Conservation (phyloP, 2,329 filamentous ascomycete species). For the Blastomyces percursus region DNA sequence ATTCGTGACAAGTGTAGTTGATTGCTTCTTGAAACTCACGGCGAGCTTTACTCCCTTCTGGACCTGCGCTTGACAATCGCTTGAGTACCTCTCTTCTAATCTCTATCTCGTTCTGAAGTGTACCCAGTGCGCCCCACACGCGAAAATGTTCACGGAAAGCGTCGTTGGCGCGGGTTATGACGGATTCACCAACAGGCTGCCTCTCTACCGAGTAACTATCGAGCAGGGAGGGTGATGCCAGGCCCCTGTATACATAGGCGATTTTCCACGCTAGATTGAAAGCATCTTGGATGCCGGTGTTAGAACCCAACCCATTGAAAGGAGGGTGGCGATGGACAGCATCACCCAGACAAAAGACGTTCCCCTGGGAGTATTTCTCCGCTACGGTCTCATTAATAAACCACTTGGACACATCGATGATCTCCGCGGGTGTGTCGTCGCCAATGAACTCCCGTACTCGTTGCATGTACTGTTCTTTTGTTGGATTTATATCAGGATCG, state of each 20-base stretch:
- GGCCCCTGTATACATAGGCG: slow-evolving; percentile 20
- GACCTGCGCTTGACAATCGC: slow-evolving; percentile 32
- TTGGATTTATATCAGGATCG: slow-evolving; percentile 30
- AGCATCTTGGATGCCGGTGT: slow-evolving; percentile 28
- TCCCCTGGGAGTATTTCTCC: slow-evolving; percentile 44
- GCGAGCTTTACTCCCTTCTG: slow-evolving; percentile 31
- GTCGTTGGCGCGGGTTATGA: slow-evolving; percentile 48
- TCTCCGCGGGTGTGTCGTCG: slow-evolving; percentile 42
- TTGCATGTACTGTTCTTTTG: slow-evolving; percentile 38
- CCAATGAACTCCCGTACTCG: slow-evolving; percentile 44
- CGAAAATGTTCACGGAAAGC: slow-evolving; percentile 42
- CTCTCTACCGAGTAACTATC: slow-evolving; percentile 28
- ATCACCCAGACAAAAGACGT: slow-evolving; percentile 47
- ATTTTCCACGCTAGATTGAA: slow-evolving; percentile 30
- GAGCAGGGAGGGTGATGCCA: slow-evolving; percentile 18
- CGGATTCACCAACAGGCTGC: slow-evolving; percentile 39
- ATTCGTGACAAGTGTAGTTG: slow-evolving; percentile 38
- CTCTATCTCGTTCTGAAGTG: slow-evolving; percentile 30
- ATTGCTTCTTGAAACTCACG: slow-evolving; percentile 34
- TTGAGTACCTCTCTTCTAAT: slow-evolving; percentile 31
- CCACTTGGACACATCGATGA: slow-evolving; percentile 49
- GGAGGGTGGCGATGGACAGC: slow-evolving; percentile 50
- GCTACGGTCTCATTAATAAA: slow-evolving; percentile 52
- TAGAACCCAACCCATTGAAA: slow-evolving; percentile 40
- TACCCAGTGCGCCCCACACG: slow-evolving; percentile 39